These are phyloP conservation scores for Cercophora sp. DNA, from an alignment of 495 filamentous ascomycete species.

Conservation along the genomic window DNA sequence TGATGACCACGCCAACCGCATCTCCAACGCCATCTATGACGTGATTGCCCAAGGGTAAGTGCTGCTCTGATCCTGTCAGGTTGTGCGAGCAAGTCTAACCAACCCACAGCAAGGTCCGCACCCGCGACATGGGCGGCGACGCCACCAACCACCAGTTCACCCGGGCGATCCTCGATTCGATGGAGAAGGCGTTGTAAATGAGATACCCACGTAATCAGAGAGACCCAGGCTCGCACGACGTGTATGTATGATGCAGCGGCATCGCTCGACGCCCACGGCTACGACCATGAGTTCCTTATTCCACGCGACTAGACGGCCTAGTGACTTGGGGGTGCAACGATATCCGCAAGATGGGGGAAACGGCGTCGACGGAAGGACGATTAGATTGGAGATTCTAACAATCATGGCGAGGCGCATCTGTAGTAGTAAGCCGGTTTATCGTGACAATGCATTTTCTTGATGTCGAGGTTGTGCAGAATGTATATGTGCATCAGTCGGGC, in stretches of 20 bases:
- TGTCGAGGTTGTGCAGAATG: no score
- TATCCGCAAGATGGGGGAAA: conserved; percentile 2
- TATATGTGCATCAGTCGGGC: no score
- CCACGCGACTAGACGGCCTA: no score
- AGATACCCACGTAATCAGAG: conserved; percentile 9
- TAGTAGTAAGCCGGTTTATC: no score
- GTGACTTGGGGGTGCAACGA: conserved; percentile 10
- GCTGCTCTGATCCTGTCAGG: neutral
- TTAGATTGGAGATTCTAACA: no score
- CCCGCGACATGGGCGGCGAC: conserved; percentile 90
- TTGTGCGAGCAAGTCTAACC: no score
- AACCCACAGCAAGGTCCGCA: conserved; percentile 67
- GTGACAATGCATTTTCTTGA: no score
- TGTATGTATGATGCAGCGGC: conserved; percentile 4
- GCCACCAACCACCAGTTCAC: conserved; percentile 93
- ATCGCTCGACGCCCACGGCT: neutral
- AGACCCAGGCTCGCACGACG: neutral
- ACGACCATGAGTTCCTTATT: conserved; percentile 2
- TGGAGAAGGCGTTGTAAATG: conserved; percentile 58
- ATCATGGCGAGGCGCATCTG: no score
- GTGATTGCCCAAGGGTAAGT: conserved; percentile 92
- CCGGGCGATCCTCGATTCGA: conserved; percentile 83
- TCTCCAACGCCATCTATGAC: conserved; percentile 94
- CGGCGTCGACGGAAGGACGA: conserved; percentile 1
- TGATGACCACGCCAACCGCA: conserved; percentile 95